Evolutionary conservation across 176 grass and related monocot genomes (phyloP).

Genomic region (Musa schizocarpa): DNA sequence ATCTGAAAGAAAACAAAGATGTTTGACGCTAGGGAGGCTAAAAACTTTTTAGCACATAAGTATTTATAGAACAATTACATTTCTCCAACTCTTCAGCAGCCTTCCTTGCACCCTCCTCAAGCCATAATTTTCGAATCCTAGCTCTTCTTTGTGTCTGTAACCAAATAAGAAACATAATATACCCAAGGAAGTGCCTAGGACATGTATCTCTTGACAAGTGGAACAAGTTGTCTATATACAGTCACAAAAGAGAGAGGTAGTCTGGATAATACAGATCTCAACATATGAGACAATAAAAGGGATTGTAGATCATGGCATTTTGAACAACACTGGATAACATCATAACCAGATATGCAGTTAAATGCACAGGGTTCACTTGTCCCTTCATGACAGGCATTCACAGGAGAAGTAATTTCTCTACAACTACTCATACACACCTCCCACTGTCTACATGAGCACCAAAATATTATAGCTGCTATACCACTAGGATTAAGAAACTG

Average conservation of each 20-base stretch:
- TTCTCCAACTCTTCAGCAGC: slow-evolving; percentile 61
- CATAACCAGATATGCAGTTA: background rate
- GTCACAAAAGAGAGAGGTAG: background rate
- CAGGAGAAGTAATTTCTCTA: background rate
- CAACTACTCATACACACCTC: too few species aligned
- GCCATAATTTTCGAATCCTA: slow-evolving; percentile 42
- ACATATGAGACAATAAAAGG: too few species aligned
- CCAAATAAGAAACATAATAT: background rate
- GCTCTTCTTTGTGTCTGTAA: slow-evolving; percentile 59
- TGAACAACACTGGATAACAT: background rate
- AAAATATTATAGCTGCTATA: too few species aligned
- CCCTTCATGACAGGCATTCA: background rate
- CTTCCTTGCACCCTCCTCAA: slow-evolving; percentile 64
- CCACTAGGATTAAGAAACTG: too few species aligned
- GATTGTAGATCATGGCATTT: too few species aligned
- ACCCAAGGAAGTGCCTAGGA: background rate
- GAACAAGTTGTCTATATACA: background rate
- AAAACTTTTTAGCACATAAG: background rate
- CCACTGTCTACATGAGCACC: too few species aligned
- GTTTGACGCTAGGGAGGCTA: background rate
- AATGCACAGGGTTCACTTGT: background rate
- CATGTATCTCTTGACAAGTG: background rate
- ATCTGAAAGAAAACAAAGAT: slow-evolving; percentile 31
- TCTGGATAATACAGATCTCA: background rate
- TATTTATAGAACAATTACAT: slow-evolving; percentile 33